Conservation (phyloP, 306 rosid genomes). For the Quercus ilex region DNA sequence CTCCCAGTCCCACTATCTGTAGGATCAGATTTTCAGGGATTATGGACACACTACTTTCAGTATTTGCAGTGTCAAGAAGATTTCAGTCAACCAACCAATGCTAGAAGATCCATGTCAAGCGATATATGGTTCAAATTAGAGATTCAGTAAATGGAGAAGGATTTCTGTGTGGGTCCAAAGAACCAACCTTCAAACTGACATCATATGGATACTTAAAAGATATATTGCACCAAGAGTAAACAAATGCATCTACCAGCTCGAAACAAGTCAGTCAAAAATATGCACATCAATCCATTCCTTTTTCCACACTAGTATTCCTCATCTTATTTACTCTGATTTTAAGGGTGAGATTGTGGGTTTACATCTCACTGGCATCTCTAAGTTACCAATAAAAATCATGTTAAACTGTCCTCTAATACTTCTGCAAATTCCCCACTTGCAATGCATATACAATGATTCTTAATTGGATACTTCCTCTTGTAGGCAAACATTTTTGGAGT, state of each 20-base stretch:
- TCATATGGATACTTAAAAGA: not conserved
- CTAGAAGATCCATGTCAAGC: too few relatives aligned
- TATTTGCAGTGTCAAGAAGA: too few relatives aligned
- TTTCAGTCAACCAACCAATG: too few relatives aligned
- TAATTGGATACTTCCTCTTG: not conserved
- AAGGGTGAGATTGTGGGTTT: not conserved
- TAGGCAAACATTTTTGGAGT: not conserved
- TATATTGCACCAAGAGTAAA: not conserved
- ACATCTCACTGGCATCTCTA: not conserved
- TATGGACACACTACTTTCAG: too few relatives aligned
- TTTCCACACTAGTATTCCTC: not conserved
- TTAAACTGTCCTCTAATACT: not conserved
- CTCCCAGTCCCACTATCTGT: too few relatives aligned
- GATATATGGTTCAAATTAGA: too few relatives aligned
- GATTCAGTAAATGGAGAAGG: too few relatives aligned
- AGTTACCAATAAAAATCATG: not conserved
- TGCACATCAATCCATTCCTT: not conserved
- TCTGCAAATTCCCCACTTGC: not conserved
- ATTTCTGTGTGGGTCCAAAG: not conserved
- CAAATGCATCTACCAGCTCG: not conserved
- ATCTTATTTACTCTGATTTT: not conserved
- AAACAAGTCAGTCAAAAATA: not conserved
- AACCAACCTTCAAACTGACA: not conserved
- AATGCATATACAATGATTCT: not conserved
- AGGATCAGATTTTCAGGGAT: too few relatives aligned